Percentiles rank a stretch among this genome's conserved stretches.
Evolutionary conservation across 208 protist species (phyloP).

Genomic region (Acanthamoeba healyi): DNA sequence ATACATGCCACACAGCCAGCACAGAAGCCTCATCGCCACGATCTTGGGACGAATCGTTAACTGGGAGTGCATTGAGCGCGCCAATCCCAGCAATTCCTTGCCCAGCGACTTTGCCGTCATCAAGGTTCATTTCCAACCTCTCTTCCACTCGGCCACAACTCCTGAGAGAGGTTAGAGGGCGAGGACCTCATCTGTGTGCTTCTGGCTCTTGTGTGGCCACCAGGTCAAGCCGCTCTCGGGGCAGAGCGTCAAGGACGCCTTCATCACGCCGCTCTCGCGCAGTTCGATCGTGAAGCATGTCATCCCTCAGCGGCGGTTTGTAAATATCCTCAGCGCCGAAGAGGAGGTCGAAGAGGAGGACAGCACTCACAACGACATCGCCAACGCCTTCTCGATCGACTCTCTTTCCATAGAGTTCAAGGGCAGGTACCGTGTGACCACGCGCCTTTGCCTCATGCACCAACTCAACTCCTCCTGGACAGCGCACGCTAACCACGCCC

Average conservation of each 20-base stretch:
- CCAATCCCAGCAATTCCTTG: not conserved
- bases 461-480: not conserved
- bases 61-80: slow-evolving; percentile 22
- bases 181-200: too few species aligned
- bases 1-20: slow-evolving; percentile 43
- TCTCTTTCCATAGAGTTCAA: slow-evolving; percentile 54
- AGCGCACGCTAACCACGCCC: too few species aligned
- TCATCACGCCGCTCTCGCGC: not conserved
- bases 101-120: slow-evolving; percentile 68
- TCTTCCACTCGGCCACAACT: too few species aligned
- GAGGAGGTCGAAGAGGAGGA: not conserved
- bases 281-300: slow-evolving; percentile 28
- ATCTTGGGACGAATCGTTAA: not conserved
- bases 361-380: too few species aligned
- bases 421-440: not conserved
- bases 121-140: slow-evolving; percentile 2
- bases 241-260: slow-evolving; percentile 2
- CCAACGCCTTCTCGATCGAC: not conserved
- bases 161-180: too few species aligned
- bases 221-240: not conserved
- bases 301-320: slow-evolving; percentile 61
- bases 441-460: not conserved
- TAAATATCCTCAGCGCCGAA: slow-evolving; percentile 48
- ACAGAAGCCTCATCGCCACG: not conserved
- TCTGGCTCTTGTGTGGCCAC: not conserved